Base-by-base conservation (phyloP, 148 eudicot species). In the Fagopyrum esculentum region DNA sequence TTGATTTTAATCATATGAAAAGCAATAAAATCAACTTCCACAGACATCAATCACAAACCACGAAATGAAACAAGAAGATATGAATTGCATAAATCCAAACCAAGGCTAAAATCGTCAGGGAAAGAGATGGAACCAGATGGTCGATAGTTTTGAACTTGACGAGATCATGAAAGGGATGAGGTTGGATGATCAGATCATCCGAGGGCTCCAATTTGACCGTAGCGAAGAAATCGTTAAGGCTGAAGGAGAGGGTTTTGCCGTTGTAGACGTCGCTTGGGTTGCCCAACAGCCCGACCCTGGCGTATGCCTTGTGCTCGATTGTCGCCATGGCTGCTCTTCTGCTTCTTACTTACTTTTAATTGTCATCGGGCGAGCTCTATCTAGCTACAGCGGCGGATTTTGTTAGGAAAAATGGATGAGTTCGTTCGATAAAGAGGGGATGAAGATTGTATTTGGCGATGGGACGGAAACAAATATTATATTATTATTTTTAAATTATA, bases 231-330 rank as follows among this genome's bases (percentile, higher is more conserved):
- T 92, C 90, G 47, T 81, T 78, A 6, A 96, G 76, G 78, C 86
- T 85, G 60, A 89, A 71, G 1, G 99, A 89, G 13, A 92, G 87
- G 0, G 98, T 85, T 13, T 86, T 83, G 48, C 98, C 98, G 43
- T 76, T 45, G 71, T 96, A 92, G 11, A 96, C 99, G 17, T 92
- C 98, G 78, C 98, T 92, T 1, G 98, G 99, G 80, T 96, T 96
- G 0, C 99, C 99, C 43, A 96, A 70, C 0, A 96, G 76, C 55
- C 99, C 99, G 5, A 96, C 85, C 60, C 99, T 81, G 0, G 99
- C 99, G 40, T 89, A 82, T 0, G 88, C 87, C 72, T 83, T 90
- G 85, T 88, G 97, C 83, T 89, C 90, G 15, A 91, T 87, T 47
- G 50, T 77, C 19, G 30, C 74, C 77, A 66, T 66, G 17, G 45